Evolutionary conservation across 2,329 filamentous ascomycete species (phyloP).

Genomic region (Trichoderma brevicompactum): DNA sequence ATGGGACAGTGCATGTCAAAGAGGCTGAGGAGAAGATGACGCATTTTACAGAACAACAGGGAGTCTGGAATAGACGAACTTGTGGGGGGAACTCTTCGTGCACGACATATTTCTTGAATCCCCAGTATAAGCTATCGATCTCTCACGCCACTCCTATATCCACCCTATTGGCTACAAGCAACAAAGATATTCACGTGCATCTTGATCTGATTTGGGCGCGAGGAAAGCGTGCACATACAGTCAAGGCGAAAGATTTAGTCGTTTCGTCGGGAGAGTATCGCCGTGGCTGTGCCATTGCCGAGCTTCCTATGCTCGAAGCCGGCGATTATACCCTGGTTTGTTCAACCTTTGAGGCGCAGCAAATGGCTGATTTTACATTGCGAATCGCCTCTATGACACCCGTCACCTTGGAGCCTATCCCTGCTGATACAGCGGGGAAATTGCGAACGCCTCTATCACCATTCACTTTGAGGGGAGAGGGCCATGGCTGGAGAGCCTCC

Average conservation of each 20-base stretch:
- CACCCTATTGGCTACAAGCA: constrained; percentile 72
- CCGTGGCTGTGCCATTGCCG: constrained; percentile 73
- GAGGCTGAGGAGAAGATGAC: constrained; percentile 65
- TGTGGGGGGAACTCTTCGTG: constrained; percentile 84
- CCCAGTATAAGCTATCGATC: constrained; percentile 76
- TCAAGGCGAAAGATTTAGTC: constrained; percentile 77
- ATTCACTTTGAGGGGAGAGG: constrained; percentile 54
- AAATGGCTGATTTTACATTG: constrained; percentile 74
- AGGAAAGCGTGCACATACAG: constrained; percentile 70
- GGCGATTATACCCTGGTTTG: constrained; percentile 87
- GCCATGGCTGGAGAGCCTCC: constrained; percentile 47
- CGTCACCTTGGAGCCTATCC: constrained; percentile 63
- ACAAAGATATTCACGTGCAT: constrained; percentile 74
- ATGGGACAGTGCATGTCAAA: constrained; percentile 61
- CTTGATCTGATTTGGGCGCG: constrained; percentile 81
- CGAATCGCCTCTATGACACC: constrained; percentile 68
- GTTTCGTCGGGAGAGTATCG: constrained; percentile 88
- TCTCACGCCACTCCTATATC: constrained; percentile 64
- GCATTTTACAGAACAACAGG: constrained; percentile 61
- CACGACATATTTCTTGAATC: constrained; percentile 79
- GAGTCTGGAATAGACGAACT: constrained; percentile 76
- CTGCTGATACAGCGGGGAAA: constrained; percentile 75
- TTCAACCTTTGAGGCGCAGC: constrained; percentile 85
- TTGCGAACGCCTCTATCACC: constrained; percentile 64
- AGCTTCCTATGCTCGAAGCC: constrained; percentile 62